phyloP scores from a whole-genome alignment of 768 basidiomycete species.

The Auricularia sp. region DNA sequence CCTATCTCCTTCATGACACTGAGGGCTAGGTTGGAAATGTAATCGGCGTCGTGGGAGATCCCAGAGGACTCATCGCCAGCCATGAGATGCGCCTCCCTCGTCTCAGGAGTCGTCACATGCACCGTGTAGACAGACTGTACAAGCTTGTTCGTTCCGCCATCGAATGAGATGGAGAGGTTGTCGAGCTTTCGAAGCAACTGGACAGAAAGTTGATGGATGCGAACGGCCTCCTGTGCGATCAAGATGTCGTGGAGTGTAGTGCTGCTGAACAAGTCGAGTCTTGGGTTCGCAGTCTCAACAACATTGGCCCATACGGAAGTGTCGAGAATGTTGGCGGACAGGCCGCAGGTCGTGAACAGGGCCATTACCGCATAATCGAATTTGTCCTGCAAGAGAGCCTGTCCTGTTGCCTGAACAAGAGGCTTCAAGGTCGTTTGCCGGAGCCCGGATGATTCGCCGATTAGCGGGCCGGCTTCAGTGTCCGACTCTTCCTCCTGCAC shows the following conservation, averaged over 20 bases:
- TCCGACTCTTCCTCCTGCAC: background rate
- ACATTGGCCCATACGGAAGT: constrained; percentile 6
- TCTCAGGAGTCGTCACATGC: constrained; percentile 21
- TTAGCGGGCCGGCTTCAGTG: background rate
- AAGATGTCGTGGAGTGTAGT: constrained; percentile 8
- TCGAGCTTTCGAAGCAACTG: constrained; percentile 2
- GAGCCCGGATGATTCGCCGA: background rate
- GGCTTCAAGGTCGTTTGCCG: background rate
- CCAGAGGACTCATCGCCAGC: constrained; percentile 17
- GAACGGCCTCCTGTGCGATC: constrained; percentile 13
- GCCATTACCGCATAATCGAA: background rate
- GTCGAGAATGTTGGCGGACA: background rate
- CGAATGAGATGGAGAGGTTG: constrained; percentile 15
- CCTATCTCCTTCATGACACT: constrained; percentile 7
- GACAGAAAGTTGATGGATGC: constrained; percentile 3
- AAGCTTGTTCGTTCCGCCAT: constrained; percentile 20
- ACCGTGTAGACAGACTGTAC: constrained; percentile 21
- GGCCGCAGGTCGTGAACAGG: background rate
- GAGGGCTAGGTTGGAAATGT: constrained; percentile 15
- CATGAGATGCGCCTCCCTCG: constrained; percentile 18
- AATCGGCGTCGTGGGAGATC: constrained; percentile 19
- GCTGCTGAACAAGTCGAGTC: constrained; percentile 4
- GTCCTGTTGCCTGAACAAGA: background rate
- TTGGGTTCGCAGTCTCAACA: constrained; percentile 2
- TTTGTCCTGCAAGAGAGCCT: background rate